A percentile compares a stretch with the other conserved stretches of the same genome.
Evolutionary conservation across 148 eudicot genomes (phyloP).

Genomic region (Rhododendron kiyosumense): DNA sequence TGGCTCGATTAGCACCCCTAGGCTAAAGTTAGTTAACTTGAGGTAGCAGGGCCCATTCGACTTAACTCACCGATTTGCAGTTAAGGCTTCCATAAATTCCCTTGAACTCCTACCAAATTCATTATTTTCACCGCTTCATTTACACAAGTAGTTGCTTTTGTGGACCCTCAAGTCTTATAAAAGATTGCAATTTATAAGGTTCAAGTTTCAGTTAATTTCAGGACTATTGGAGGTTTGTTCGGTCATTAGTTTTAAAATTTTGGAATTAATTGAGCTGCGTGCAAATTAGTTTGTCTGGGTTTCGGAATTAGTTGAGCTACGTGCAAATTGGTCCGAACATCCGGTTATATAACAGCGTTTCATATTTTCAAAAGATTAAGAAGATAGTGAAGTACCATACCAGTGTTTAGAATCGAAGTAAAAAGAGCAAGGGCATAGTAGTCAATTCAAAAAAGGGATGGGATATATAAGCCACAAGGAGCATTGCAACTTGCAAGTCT

Average conservation of each 20-base stretch:
- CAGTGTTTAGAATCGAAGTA: not conserved
- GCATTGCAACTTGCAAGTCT: not conserved
- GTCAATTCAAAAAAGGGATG: not conserved
- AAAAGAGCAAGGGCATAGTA: not conserved
- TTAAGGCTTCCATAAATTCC: constrained; percentile 6
- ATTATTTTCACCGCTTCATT: constrained; percentile 5
- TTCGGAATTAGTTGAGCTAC: too few species aligned
- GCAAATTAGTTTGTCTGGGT: too few species aligned
- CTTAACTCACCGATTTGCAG: not conserved
- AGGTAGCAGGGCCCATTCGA: not conserved
- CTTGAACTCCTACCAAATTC: not conserved
- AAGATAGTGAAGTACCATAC: too few species aligned
- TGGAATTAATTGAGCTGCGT: not conserved
- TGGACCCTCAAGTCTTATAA: not conserved
- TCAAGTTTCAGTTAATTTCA: not conserved
- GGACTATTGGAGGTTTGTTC: too few species aligned
- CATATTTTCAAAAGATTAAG: not conserved
- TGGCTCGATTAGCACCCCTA: too few species aligned
- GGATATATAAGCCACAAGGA: not conserved
- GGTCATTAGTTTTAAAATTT: not conserved
- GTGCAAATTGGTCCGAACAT: too few species aligned
- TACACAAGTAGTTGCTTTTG: not conserved
- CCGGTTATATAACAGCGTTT: too few species aligned
- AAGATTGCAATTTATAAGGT: not conserved
- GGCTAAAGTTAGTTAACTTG: too few species aligned